A percentile compares a stretch with the other conserved stretches of the same genome.
Evolutionary conservation across 345 rosid genomes (phyloP).

Genomic region (Eutrema japonicum): DNA sequence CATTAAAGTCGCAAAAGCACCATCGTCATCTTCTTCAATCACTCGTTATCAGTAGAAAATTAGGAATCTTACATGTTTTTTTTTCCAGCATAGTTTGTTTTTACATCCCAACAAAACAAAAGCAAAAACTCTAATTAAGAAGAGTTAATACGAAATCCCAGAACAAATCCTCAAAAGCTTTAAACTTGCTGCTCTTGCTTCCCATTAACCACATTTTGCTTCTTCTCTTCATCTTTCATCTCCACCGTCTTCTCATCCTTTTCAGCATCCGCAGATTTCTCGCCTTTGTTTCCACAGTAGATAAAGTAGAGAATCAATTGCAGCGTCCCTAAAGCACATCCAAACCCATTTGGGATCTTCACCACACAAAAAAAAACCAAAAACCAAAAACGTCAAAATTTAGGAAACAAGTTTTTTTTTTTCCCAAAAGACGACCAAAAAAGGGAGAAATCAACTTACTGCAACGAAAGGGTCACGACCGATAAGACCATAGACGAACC

Average conservation of each 20-base stretch:
- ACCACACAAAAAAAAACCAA: neutral
- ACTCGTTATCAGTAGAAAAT: constrained; percentile 1
- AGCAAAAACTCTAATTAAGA: constrained; percentile 23
- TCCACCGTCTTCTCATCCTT: constrained; percentile 45
- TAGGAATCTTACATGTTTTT: constrained; percentile 21
- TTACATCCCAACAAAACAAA: constrained; percentile 29
- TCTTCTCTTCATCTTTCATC: constrained; percentile 45
- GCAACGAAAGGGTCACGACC: constrained; percentile 86
- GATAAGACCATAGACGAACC: constrained; percentile 87
- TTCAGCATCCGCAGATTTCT: constrained; percentile 30
- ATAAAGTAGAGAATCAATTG: constrained; percentile 83
- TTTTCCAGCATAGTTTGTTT: constrained; percentile 5
- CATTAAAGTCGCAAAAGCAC: neutral
- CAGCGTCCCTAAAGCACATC: constrained; percentile 70
- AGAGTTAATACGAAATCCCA: constrained; percentile 28
- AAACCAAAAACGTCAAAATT: neutral
- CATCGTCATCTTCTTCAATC: constrained; percentile 6
- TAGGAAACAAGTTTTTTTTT: neutral
- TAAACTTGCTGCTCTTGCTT: constrained; percentile 47
- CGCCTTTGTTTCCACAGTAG: constrained; percentile 61
- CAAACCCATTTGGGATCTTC: constrained; percentile 96
- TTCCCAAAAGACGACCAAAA: neutral
- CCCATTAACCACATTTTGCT: constrained; percentile 42
- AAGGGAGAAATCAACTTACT: constrained; percentile 49
- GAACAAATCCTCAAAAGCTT: constrained; percentile 14